Evolutionary conservation across 495 filamentous ascomycete species (phyloP).

Genomic region (Cryomyces minteri): DNA sequence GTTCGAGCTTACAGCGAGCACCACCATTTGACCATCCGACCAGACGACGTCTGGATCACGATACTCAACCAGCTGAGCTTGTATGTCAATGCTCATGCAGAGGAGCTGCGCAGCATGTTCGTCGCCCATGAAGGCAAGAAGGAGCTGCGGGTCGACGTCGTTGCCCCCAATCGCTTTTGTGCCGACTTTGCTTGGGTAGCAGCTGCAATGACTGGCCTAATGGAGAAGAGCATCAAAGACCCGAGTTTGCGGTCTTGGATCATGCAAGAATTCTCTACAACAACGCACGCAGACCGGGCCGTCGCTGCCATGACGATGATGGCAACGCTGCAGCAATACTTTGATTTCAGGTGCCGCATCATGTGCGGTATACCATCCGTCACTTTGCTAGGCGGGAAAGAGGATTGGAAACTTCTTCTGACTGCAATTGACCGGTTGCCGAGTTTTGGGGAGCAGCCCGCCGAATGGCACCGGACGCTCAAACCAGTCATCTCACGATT

Average conservation of each 20-base stretch:
- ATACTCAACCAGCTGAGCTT: conserved; percentile 4
- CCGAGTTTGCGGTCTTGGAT: conserved; percentile 22
- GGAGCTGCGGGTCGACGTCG: conserved; percentile 3
- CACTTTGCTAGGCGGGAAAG: conserved; percentile 25
- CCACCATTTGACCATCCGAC: conserved; percentile 2
- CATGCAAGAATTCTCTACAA: conserved; percentile 25
- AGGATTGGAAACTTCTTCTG: conserved; percentile 24
- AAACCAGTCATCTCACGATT: conserved; percentile 4
- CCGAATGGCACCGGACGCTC: conserved; percentile 1
- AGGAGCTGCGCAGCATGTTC: conserved; percentile 19
- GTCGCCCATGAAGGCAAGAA: conserved; percentile 21
- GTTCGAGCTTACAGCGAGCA: conserved; percentile 1
- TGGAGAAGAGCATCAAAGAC: conserved; percentile 22
- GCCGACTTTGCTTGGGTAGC: conserved; percentile 4
- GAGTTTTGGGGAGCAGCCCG: conserved; percentile 22
- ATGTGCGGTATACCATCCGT: conserved; percentile 30
- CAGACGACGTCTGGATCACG: conserved; percentile 3
- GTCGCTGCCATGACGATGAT: conserved; percentile 24
- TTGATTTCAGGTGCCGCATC: conserved; percentile 11
- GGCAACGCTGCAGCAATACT: conserved; percentile 24
- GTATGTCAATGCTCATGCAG: conserved; percentile 19
- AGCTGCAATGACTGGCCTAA: conserved; percentile 11
- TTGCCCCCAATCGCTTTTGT: background rate
- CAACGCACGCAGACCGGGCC: conserved; percentile 17
- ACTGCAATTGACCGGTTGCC: conserved; percentile 19